phyloP scores from a whole-genome alignment of 2,329 filamentous ascomycete species.

The Dothistroma pini region DNA sequence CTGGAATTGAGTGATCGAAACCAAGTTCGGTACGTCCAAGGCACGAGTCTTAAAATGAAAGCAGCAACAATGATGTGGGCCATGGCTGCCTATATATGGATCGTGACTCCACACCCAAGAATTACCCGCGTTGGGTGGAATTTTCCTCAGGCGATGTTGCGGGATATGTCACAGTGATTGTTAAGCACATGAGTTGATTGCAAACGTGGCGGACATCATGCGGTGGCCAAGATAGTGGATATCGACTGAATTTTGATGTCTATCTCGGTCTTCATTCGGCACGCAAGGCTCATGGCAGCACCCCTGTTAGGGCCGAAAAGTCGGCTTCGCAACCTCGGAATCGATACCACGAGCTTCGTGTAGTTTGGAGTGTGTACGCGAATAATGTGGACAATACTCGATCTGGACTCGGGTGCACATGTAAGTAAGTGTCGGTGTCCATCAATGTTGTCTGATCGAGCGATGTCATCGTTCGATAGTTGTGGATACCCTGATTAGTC shows the following conservation, averaged over 20 bases:
- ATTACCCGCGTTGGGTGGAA: neutral
- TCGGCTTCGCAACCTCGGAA: neutral
- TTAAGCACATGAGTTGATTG: slow-evolving; percentile 4
- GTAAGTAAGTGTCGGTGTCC: neutral
- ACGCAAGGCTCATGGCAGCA: neutral
- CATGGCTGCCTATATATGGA: slow-evolving; percentile 4
- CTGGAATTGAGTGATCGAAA: slow-evolving; percentile 3
- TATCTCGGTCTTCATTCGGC: slow-evolving; percentile 12
- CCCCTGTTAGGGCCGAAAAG: neutral
- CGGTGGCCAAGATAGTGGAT: slow-evolving; percentile 7
- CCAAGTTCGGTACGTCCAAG: slow-evolving; percentile 8
- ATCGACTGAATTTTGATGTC: neutral
- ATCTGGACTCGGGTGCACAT: too few relatives aligned
- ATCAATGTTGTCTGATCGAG: neutral
- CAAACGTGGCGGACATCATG: slow-evolving; percentile 3
- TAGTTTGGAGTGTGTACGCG: neutral
- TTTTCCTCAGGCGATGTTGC: slow-evolving; percentile 9
- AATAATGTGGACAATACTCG: too few relatives aligned
- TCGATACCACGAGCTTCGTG: neutral
- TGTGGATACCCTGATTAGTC: slow-evolving; percentile 9
- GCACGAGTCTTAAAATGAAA: neutral
- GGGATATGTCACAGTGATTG: slow-evolving; percentile 6
- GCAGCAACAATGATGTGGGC: neutral
- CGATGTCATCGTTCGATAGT: neutral
- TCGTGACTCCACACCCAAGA: slow-evolving; percentile 1